Conservation (phyloP, 176 grass and related monocot genomes). For the Thalia dealbata region DNA sequence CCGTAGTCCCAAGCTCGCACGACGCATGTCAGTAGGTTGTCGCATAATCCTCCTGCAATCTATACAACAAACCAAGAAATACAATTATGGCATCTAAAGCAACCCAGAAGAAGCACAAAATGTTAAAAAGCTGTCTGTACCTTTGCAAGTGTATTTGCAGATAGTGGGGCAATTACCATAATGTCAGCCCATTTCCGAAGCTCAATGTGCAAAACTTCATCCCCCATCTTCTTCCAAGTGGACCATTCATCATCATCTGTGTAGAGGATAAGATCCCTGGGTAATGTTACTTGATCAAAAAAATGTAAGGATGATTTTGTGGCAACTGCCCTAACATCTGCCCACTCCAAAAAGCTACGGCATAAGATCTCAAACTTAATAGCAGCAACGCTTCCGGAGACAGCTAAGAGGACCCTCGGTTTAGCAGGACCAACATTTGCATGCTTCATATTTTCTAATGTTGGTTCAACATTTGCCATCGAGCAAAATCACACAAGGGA, state of each 20-base stretch:
- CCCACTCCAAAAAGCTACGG: slow-evolving; percentile 72
- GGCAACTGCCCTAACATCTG: slow-evolving; percentile 60
- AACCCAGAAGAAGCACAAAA: background rate
- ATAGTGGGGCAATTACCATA: slow-evolving; percentile 74
- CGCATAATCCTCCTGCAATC: slow-evolving; percentile 76
- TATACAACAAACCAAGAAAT: background rate
- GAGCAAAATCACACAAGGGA: background rate
- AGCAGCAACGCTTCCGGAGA: slow-evolving; percentile 81
- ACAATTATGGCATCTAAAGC: background rate
- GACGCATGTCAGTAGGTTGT: slow-evolving; percentile 94
- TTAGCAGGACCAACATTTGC: slow-evolving; percentile 30
- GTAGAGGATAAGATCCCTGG: slow-evolving; percentile 40
- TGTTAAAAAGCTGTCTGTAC: slow-evolving; percentile 7
- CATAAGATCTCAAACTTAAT: slow-evolving; percentile 89
- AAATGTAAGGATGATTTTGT: slow-evolving; percentile 72
- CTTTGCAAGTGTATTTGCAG: slow-evolving; percentile 92
- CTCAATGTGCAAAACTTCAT: slow-evolving; percentile 87
- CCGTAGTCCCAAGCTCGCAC: slow-evolving; percentile 87
- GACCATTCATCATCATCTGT: slow-evolving; percentile 91
- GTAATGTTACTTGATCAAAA: slow-evolving; percentile 48
- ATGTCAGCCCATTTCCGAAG: slow-evolving; percentile 91
- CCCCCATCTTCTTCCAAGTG: slow-evolving; percentile 87
- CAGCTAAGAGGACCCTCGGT: slow-evolving; percentile 69
- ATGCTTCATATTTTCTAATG: slow-evolving; percentile 27
- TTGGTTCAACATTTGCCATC: slow-evolving; percentile 37